Evolutionary conservation across 352 stramenopile genomes (phyloP).

Genomic region (Pythium pyrilobum): DNA sequence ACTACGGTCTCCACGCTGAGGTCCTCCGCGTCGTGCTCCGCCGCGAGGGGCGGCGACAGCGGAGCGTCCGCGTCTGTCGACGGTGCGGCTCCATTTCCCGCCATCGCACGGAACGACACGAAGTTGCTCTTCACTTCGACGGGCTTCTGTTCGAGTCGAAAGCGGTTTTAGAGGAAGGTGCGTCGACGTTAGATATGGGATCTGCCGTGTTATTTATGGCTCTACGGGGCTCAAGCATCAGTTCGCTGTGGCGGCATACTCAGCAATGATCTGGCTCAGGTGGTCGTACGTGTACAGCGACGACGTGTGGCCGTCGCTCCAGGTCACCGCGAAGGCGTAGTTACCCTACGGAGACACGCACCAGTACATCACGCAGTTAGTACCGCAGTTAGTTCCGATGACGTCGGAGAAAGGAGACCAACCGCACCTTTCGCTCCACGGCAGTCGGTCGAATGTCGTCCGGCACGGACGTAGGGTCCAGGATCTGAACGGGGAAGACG

Average conservation of each 20-base stretch:
- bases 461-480: conserved; percentile 61
- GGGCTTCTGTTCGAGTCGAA: neutral
- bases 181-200: neutral
- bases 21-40: conserved; percentile 25
- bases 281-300: conserved; percentile 96
- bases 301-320: conserved; percentile 96
- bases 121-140: neutral
- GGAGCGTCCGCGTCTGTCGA: neutral
- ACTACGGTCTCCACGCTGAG: conserved; percentile 70
- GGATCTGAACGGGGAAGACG: too few species aligned
- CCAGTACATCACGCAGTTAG: neutral
- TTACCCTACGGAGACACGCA: conserved; percentile 74
- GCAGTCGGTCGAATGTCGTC: conserved; percentile 78
- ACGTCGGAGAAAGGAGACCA: neutral
- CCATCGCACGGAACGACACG: neutral
- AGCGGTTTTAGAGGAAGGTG: neutral
- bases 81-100: conserved; percentile 1
- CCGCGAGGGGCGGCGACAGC: neutral
- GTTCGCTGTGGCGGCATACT: conserved; percentile 11
- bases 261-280: conserved; percentile 52
- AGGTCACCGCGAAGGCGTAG: conserved; percentile 97
- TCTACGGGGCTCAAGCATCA: neutral
- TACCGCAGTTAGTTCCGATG: neutral
- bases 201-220: conserved; percentile 7
- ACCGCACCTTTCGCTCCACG: conserved; percentile 73